Base-by-base conservation (phyloP, 306 rosid species). In the Lablab purpureus region DNA sequence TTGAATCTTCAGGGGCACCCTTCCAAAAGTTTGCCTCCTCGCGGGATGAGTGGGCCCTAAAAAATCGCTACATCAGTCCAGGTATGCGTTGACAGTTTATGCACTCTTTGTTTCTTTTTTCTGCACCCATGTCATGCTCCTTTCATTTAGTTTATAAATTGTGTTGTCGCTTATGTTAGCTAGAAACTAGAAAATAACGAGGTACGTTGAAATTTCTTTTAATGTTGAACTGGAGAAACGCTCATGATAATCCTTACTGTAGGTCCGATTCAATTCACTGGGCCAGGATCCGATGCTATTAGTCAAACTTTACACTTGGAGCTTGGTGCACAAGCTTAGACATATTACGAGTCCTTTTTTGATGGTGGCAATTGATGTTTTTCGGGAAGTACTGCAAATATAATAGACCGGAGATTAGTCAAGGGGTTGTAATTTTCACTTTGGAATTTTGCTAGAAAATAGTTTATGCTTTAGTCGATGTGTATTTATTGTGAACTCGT, bases 181-280 rank as follows among this genome's bases (percentile, higher is more conserved):
- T 40, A 43, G 37, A 67, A 36, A 70, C 55, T 40, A 34, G 46
- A 68, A 37, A 71, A 21, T 45, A 63, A 36, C 73, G 59, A 30
- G 15, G 21, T 9, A 52, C n/a, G 56, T 70, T 36, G 30, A 9
- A 41, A 66, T 50, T 21, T 56, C 22, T 55, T 69, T 72, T n/a
- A 6, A 67, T 67, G 40, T 67, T 78, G 36, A 71, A 71, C 59
- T 74, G 78, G 37, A 54, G 23, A 34, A 74, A 66, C 52, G 3
- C 43, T 51, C 34, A 60, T 68, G 25, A 32, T 78, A 28, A 15
- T 62, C 71, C 75, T 43, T 21, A 46, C 17, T 76, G 75, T 87
- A 93, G 99, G 99, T 80, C 99, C 99, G 32, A 86, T 96, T 85
- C 99, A 96, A 77, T 96, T 96, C 80, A 80, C 75, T 23, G 99